Evolutionary conservation across 2,329 filamentous ascomycete species (phyloP), one percentile per base, ranked within the genome.

Genomic region (Fusarium tuaranense): DNA sequence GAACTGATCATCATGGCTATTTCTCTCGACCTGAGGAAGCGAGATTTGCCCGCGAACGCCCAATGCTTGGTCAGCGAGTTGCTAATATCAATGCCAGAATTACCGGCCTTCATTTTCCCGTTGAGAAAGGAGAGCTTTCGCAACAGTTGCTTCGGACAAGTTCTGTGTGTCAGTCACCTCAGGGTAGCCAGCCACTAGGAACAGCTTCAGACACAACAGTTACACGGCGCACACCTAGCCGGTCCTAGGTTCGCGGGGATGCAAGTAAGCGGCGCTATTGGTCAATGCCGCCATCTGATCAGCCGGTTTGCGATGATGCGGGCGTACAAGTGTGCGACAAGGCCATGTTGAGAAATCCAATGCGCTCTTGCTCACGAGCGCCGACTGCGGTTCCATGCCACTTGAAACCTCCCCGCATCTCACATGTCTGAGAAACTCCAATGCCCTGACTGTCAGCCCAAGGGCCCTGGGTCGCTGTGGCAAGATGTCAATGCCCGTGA

Each of bases 381-480:
- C 44, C 25, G 30, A 38, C 44, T 69, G 34, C 36, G 41, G 61
- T 59, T 68, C 38, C 41, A 65, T 69, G 55, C 68, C 59, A 64
- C 51, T 61, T 69, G 59, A 55, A 73, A 67, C 44, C 72, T 68
- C 69, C 66, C 72, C 75, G 75, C 72, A 69, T 68, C 66, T 75
- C 64, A 65, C 44, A 61, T 69, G 69, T 59, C 63, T 57, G 63
- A 70, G 57, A 62, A 34, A 39, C 22, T 44, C n/a, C 32, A 38
- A 38, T 65, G 22, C 34, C n/a, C 44, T 53, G 41, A 41, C 20
- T 27, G 59, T n/a, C 34, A 62, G 18, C 53, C 34, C 22, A 32
- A n/a, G 38, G 55, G 36, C 22, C 34, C 20, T 59, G 2, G 22
- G 58, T 27, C n/a, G 13, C 18, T 55, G 53, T 67, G 34, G 44